Conservation (phyloP, 495 filamentous ascomycete species). For the Tuber magnatum region DNA sequence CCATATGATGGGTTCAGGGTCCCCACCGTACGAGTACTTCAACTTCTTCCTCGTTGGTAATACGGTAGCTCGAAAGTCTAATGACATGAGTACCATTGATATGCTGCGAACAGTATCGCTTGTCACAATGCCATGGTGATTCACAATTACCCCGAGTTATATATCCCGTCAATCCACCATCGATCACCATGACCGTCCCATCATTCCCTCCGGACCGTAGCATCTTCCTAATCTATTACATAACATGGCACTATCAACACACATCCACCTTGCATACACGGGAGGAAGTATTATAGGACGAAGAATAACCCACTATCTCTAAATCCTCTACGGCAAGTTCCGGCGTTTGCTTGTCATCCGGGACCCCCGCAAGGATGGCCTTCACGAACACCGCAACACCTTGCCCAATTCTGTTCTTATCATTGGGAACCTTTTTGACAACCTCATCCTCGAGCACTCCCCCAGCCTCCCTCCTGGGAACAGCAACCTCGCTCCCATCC, state of each 20-base stretch:
- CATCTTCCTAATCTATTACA: conserved; percentile 33
- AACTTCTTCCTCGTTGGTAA: neutral
- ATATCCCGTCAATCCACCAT: conserved; percentile 11
- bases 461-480: conserved; percentile 44
- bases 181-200: conserved; percentile 15
- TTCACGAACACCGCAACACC: conserved; percentile 64
- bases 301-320: conserved; percentile 47
- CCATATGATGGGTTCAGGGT: too few relatives aligned
- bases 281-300: neutral
- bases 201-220: conserved; percentile 35
- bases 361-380: conserved; percentile 45
- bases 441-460: conserved; percentile 44
- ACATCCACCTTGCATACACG: neutral
- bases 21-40: too few relatives aligned
- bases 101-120: too few relatives aligned
- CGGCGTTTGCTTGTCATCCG: conserved; percentile 52
- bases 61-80: neutral
- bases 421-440: conserved; percentile 51
- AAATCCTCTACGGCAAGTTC: conserved; percentile 65
- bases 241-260: neutral
- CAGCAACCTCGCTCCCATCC: conserved; percentile 44
- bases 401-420: conserved; percentile 54
- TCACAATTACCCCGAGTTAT: neutral
- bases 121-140: neutral
- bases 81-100: neutral